A percentile compares a stretch with the other conserved stretches of the same genome.
phyloP scores from a whole-genome alignment of 2,329 filamentous ascomycete species.

The Aspergillus floridensis region DNA sequence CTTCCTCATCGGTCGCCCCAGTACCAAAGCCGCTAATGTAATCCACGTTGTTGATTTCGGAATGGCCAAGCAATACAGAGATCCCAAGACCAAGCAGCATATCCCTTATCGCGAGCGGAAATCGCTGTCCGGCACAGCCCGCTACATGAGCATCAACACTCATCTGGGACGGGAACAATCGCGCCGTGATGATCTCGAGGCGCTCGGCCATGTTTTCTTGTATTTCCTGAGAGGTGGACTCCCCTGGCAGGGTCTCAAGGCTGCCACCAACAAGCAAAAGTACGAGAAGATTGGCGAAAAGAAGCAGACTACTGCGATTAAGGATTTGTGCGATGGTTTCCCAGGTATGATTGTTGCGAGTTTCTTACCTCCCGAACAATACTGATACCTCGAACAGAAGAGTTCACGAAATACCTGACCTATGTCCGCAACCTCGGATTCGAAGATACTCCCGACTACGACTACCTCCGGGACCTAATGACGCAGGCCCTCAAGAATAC shows the following conservation, averaged over 20 bases:
- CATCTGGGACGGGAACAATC: constrained; percentile 96
- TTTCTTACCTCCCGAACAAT: background rate
- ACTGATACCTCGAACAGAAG: constrained; percentile 56
- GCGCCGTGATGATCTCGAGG: constrained; percentile 91
- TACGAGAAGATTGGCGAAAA: constrained; percentile 99
- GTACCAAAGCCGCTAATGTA: constrained; percentile 92
- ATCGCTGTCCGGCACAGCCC: constrained; percentile 89
- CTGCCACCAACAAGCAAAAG: constrained; percentile 84
- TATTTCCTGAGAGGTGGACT: constrained; percentile 66
- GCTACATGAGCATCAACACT: constrained; percentile 99
- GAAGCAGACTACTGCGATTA: constrained; percentile 97
- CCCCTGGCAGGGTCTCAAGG: constrained; percentile 67
- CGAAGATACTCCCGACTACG: constrained; percentile 97
- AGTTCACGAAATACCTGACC: constrained; percentile 95
- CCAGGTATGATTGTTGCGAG: constrained; percentile 55
- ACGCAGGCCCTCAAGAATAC: constrained; percentile 93
- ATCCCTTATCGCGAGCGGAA: constrained; percentile 97
- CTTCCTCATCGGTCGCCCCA: constrained; percentile 91
- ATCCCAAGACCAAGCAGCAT: constrained; percentile 98
- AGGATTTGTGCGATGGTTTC: constrained; percentile 94
- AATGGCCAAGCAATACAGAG: constrained; percentile 99
- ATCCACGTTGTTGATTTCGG: constrained; percentile 99
- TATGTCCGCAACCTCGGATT: constrained; percentile 98
- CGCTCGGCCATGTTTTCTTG: constrained; percentile 69
- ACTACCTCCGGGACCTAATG: constrained; percentile 94